Percentiles rank a stretch among this genome's conserved stretches.
Conservation (phyloP, 768 basidiomycete species). For the Lactarius tabidus region DNA sequence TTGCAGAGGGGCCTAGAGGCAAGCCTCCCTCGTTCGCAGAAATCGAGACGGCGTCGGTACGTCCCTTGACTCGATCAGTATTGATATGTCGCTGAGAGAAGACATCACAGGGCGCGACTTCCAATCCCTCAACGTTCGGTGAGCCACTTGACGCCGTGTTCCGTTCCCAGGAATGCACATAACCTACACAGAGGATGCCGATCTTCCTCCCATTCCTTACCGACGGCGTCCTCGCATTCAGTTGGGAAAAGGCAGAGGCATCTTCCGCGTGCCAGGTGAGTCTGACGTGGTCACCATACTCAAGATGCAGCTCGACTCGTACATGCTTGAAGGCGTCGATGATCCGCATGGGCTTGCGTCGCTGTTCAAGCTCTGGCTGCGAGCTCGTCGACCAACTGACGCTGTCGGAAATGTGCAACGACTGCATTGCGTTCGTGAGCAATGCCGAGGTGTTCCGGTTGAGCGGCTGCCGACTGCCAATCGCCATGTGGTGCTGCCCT, state of each 20-base stretch:
- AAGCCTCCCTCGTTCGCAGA: slow-evolving; percentile 78
- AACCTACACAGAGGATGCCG: slow-evolving; percentile 80
- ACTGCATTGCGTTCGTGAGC: slow-evolving; percentile 68
- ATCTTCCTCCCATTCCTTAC: slow-evolving; percentile 93
- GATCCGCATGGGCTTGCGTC: slow-evolving; percentile 90
- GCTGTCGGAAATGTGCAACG: slow-evolving; percentile 88
- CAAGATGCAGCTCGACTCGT: slow-evolving; percentile 87
- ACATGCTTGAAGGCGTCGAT: slow-evolving; percentile 83
- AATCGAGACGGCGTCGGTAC: slow-evolving; percentile 86
- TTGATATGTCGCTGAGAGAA: slow-evolving; percentile 10
- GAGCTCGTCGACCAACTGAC: slow-evolving; percentile 91
- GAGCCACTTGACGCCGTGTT: slow-evolving; percentile 84
- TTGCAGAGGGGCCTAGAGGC: slow-evolving; percentile 80
- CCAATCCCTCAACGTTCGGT: slow-evolving; percentile 92
- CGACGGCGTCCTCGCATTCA: slow-evolving; percentile 85
- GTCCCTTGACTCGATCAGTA: slow-evolving; percentile 29
- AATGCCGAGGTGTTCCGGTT: slow-evolving; percentile 69
- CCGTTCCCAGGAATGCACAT: slow-evolving; percentile 79
- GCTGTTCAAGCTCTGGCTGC: slow-evolving; percentile 90
- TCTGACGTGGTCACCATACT: slow-evolving; percentile 82
- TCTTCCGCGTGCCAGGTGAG: slow-evolving; percentile 92
- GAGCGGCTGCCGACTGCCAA: slow-evolving; percentile 80
- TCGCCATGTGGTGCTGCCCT: slow-evolving; percentile 74
- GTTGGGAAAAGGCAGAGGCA: slow-evolving; percentile 80
- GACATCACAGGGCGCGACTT: slow-evolving; percentile 71